Percentiles rank a stretch among this genome's conserved stretches.
Evolutionary conservation across 257 asterid genomes (phyloP).

Genomic region (Solanum pinnatisectum): DNA sequence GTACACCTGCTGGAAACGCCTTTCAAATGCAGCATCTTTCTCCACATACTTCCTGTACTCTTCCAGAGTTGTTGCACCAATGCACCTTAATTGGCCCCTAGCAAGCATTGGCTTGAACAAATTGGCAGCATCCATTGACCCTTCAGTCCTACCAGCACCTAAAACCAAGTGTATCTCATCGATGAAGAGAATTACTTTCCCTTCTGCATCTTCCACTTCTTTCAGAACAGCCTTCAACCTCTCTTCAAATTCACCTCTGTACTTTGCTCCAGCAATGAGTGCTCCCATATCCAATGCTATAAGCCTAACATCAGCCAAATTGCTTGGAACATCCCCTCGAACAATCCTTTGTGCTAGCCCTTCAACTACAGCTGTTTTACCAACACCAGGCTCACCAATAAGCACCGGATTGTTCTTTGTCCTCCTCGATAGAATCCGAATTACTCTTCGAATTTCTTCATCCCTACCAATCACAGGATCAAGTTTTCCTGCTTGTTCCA

Average conservation of each 20-base stretch:
- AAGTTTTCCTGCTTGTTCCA: constrained; percentile 65
- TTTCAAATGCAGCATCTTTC: constrained; percentile 71
- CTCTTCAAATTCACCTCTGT: constrained; percentile 71
- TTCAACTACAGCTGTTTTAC: constrained; percentile 67
- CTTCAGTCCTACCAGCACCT: constrained; percentile 69
- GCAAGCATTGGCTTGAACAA: constrained; percentile 79
- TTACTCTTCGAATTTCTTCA: constrained; percentile 55
- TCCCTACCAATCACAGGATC: constrained; percentile 72
- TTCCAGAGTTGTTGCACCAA: constrained; percentile 60
- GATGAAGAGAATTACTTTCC: constrained; percentile 55
- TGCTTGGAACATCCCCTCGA: constrained; percentile 51
- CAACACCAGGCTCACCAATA: constrained; percentile 71
- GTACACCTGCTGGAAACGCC: constrained; percentile 69
- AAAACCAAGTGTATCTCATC: constrained; percentile 62
- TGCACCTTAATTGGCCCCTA: constrained; percentile 58
- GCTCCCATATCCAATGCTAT: constrained; percentile 77
- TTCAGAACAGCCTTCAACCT: constrained; percentile 57
- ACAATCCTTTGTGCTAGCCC: constrained; percentile 70
- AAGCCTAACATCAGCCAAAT: constrained; percentile 63
- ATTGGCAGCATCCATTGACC: constrained; percentile 71
- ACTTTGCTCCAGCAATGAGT: constrained; percentile 60
- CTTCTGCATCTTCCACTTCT: constrained; percentile 72
- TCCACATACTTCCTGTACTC: constrained; percentile 68
- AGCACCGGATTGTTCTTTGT: constrained; percentile 69
- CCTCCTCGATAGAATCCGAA: constrained; percentile 55